These are phyloP conservation scores for Podosphaera leucotricha DNA, from an alignment of 2,329 filamentous ascomycete species.

Conservation along the genomic window DNA sequence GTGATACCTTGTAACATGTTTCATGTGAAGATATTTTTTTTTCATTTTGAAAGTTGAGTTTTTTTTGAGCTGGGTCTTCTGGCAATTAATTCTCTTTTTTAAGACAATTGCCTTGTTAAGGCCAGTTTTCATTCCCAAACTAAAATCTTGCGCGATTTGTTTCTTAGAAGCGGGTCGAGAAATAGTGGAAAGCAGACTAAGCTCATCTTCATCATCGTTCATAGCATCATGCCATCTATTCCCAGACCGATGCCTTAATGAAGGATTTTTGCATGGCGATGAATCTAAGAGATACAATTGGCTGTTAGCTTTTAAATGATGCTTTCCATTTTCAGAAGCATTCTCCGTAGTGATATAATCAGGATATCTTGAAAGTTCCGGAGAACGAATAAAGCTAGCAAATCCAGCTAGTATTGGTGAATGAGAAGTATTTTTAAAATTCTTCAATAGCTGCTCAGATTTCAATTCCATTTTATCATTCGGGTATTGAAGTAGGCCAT, in stretches of 20 bases:
- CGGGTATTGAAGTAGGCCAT: not conserved
- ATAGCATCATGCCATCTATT: not conserved
- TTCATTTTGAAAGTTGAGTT: not conserved
- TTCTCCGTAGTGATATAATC: not conserved
- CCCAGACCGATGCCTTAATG: not conserved
- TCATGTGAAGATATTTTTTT: not conserved
- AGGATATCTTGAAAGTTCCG: not conserved
- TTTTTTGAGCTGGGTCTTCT: not conserved
- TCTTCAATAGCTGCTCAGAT: not conserved
- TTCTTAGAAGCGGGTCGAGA: not conserved
- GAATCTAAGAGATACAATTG: not conserved
- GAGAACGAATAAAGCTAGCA: not conserved
- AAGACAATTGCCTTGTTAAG: not conserved
- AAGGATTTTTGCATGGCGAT: not conserved
- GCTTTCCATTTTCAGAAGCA: not conserved
- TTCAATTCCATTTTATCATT: not conserved
- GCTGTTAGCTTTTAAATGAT: not conserved
- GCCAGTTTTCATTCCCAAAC: not conserved
- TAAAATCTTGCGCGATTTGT: not conserved
- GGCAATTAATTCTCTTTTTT: not conserved
- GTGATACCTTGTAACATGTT: not conserved
- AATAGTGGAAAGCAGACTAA: not conserved
- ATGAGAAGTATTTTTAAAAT: not conserved
- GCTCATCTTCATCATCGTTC: not conserved
- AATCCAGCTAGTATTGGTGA: not conserved